Conservation (phyloP, 257 asterid species). For the Haberlea rhodopensis region DNA sequence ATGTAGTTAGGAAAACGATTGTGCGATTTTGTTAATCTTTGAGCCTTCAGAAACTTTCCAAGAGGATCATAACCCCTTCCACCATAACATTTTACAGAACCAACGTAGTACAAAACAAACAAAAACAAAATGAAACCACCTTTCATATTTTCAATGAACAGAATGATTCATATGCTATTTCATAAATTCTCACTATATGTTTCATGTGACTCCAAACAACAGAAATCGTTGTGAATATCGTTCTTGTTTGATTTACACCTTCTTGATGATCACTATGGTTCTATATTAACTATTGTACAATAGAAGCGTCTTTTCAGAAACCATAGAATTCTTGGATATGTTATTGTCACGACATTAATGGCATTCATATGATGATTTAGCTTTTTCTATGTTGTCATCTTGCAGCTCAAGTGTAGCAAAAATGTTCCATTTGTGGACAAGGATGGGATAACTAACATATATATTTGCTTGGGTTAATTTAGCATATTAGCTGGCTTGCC, state of each 20-base stretch:
- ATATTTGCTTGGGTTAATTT: too few species aligned
- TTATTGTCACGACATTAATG: neutral
- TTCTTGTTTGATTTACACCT: neutral
- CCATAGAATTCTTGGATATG: slow-evolving; percentile 13
- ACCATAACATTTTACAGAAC: slow-evolving; percentile 30
- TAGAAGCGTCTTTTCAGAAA: neutral
- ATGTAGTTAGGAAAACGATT: neutral
- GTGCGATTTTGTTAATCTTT: slow-evolving; percentile 8
- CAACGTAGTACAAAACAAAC: slow-evolving; percentile 29
- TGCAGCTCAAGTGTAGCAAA: neutral
- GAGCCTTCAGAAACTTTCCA: slow-evolving; percentile 13
- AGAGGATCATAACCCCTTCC: slow-evolving; percentile 34
- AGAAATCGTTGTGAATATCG: neutral
- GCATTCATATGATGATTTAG: neutral
- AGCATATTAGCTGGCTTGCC: slow-evolving; percentile 22
- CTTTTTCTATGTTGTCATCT: neutral
- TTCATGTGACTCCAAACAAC: neutral
- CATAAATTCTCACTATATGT: neutral
- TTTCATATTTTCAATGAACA: slow-evolving; percentile 13
- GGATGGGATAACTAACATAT: slow-evolving; percentile 5
- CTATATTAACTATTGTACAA: neutral
- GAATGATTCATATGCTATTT: slow-evolving; percentile 13
- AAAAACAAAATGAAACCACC: slow-evolving; percentile 17
- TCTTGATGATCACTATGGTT: slow-evolving; percentile 3
- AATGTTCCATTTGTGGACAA: neutral